phyloP scores from a whole-genome alignment of 2,329 filamentous ascomycete genomes.

The Sporothrix sp. region DNA sequence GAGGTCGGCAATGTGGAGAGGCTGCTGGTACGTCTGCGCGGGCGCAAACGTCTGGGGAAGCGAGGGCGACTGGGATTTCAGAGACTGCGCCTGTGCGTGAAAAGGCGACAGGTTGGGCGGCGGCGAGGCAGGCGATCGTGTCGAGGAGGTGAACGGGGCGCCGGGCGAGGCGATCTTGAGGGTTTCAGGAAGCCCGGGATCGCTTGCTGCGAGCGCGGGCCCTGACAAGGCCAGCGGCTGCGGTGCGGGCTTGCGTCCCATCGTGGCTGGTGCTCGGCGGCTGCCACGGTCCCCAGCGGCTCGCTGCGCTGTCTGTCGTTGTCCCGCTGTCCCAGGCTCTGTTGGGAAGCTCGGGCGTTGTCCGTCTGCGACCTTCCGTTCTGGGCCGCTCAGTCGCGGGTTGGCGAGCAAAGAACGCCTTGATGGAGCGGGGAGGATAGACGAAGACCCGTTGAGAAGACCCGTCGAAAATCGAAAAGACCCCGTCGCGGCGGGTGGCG shows the following conservation, averaged over 20 bases:
- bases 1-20: constrained; percentile 26
- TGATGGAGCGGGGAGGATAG: background rate
- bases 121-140: constrained; percentile 34
- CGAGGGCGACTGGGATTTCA: constrained; percentile 1
- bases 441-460: too few species aligned
- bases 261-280: constrained; percentile 22
- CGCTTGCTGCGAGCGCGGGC: constrained; percentile 26
- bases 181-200: constrained; percentile 27
- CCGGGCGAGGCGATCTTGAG: constrained; percentile 26
- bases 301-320: background rate
- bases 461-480: background rate
- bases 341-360: background rate
- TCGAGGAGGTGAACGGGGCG: constrained; percentile 23
- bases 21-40: constrained; percentile 15
- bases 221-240: constrained; percentile 47
- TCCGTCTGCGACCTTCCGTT: background rate
- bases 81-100: constrained; percentile 19
- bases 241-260: constrained; percentile 50
- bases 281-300: constrained; percentile 3
- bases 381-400: too few species aligned
- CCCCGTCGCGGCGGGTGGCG: background rate
- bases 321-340: background rate
- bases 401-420: background rate
- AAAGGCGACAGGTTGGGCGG: constrained; percentile 32
- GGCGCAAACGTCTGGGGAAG: background rate